Percentiles rank a stretch among this genome's conserved stretches.
Conservation (phyloP, 441 rosid species). For the Isatis lusitanica region DNA sequence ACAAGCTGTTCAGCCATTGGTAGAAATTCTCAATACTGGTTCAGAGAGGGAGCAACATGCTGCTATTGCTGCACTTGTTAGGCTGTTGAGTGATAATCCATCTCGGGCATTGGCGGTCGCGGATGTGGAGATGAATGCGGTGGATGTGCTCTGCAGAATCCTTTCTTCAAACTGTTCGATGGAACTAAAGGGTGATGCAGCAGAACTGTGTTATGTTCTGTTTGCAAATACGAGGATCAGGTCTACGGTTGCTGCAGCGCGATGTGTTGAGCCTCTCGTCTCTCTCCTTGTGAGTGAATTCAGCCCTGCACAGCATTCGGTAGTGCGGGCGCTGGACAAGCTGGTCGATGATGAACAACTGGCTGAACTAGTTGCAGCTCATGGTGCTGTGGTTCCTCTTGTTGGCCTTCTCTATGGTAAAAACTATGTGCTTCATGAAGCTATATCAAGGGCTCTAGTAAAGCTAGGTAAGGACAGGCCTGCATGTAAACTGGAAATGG, state of each 20-base stretch:
- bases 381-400: conserved; percentile 99
- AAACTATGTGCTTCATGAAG: conserved; percentile 93
- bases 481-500: conserved; percentile 98
- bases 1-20: conserved; percentile 98
- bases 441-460: conserved; percentile 95
- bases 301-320: conserved; percentile 96
- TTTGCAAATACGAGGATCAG: conserved; percentile 93
- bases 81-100: conserved; percentile 94
- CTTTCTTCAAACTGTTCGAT: conserved; percentile 90
- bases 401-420: conserved; percentile 95
- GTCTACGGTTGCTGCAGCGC: conserved; percentile 99
- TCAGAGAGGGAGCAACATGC: conserved; percentile 98
- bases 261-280: conserved; percentile 98
- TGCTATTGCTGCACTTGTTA: conserved; percentile 95
- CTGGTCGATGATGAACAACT: conserved; percentile 98
- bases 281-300: conserved; percentile 91
- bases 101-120: conserved; percentile 96
- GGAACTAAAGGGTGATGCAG: conserved; percentile 99
- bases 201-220: conserved; percentile 96
- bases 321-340: conserved; percentile 92
- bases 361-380: conserved; percentile 98
- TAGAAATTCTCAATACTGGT: conserved; percentile 97
- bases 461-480: conserved; percentile 99
- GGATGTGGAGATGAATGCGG: conserved; percentile 99
- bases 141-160: conserved; percentile 98